Evolutionary conservation across 768 basidiomycete genomes (phyloP).

Genomic region (Dictyophora rubrovolvata): DNA sequence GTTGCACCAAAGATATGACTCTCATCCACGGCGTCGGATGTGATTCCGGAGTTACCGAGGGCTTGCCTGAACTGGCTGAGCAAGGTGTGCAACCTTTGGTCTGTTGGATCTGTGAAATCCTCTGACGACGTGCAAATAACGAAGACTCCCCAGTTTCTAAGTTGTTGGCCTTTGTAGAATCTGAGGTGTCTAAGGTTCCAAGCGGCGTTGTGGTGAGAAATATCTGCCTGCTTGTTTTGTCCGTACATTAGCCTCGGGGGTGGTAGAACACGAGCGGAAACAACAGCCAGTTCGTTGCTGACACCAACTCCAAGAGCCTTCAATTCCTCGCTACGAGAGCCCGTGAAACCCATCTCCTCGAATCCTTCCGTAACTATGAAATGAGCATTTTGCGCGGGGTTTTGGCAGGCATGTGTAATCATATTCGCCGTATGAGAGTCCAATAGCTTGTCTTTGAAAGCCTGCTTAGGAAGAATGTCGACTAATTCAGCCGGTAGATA

Average conservation of each 20-base stretch:
- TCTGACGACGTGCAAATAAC: constrained; percentile 50
- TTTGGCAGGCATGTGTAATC: constrained; percentile 60
- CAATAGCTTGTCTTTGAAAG: constrained; percentile 46
- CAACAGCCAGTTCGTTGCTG: constrained; percentile 43
- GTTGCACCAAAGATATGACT: too few species aligned
- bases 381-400: constrained; percentile 47
- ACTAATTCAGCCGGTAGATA: constrained; percentile 65
- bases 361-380: constrained; percentile 52
- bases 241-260: constrained; percentile 50
- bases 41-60: constrained; percentile 53
- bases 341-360: constrained; percentile 35
- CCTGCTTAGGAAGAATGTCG: constrained; percentile 40
- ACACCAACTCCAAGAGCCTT: constrained; percentile 52
- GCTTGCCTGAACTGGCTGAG: constrained; percentile 48
- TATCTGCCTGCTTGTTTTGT: constrained; percentile 18
- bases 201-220: constrained; percentile 42
- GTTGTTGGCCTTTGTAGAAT: constrained; percentile 45
- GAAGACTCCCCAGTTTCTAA: constrained; percentile 60
- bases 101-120: constrained; percentile 48
- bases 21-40: too few species aligned
- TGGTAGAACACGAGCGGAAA: constrained; percentile 56
- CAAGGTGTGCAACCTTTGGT: constrained; percentile 38
- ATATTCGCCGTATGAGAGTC: constrained; percentile 58
- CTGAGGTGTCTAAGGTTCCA: constrained; percentile 69
- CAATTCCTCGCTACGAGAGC: constrained; percentile 23